phyloP scores from a whole-genome alignment of 2,329 filamentous ascomycete species.

The Fusarium sp. region DNA sequence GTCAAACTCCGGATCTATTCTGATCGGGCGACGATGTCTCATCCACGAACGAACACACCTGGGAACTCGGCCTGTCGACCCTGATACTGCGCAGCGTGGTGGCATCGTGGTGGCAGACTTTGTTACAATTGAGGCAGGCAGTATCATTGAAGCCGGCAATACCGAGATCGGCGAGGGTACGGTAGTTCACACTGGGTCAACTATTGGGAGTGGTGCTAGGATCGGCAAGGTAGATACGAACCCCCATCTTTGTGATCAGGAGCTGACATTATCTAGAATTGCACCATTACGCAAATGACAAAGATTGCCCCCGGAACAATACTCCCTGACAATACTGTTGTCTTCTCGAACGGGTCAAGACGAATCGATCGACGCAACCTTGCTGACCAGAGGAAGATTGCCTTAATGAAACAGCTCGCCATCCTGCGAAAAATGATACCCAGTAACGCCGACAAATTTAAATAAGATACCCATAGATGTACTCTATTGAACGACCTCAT shows the following conservation, averaged over 20 bases:
- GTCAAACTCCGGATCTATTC: slow-evolving; percentile 80
- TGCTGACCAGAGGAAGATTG: slow-evolving; percentile 70
- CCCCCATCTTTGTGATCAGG: neutral
- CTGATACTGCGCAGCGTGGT: slow-evolving; percentile 45
- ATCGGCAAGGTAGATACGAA: slow-evolving; percentile 68
- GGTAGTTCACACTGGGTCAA: slow-evolving; percentile 67
- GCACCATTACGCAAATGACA: slow-evolving; percentile 75
- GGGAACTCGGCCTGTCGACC: slow-evolving; percentile 54
- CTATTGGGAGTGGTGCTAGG: slow-evolving; percentile 68
- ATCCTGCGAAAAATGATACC: slow-evolving; percentile 73
- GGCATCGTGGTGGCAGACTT: slow-evolving; percentile 70
- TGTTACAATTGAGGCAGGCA: slow-evolving; percentile 69
- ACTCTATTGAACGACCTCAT: neutral
- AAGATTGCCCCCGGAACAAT: slow-evolving; percentile 66
- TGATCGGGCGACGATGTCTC: slow-evolving; percentile 83
- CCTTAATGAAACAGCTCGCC: slow-evolving; percentile 74
- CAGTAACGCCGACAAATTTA: slow-evolving; percentile 66
- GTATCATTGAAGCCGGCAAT: slow-evolving; percentile 69
- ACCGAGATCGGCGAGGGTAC: slow-evolving; percentile 71
- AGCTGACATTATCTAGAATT: slow-evolving; percentile 61
- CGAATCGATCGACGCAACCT: slow-evolving; percentile 69
- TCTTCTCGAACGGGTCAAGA: slow-evolving; percentile 72
- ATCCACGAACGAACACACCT: slow-evolving; percentile 76
- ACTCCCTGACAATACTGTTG: slow-evolving; percentile 74
- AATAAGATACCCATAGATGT: slow-evolving; percentile 41